A percentile compares a stretch with the other conserved stretches of the same genome.
phyloP scores from a whole-genome alignment of 2,329 filamentous ascomycete genomes.

The Pleoardoris graminearum region DNA sequence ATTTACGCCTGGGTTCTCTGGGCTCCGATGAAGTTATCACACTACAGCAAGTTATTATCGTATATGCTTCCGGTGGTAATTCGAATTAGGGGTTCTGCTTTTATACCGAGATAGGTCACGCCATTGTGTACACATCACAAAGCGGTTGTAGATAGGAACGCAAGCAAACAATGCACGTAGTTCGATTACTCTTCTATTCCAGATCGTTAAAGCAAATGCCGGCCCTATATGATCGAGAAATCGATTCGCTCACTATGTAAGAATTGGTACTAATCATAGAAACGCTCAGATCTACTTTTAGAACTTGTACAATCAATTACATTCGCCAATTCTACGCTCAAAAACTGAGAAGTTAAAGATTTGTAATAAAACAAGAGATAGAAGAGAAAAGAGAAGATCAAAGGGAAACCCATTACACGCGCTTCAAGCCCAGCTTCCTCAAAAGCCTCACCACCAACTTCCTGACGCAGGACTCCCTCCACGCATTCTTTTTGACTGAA shows the following conservation, averaged over 20 bases:
- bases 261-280: too few species aligned
- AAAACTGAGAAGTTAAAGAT: too few species aligned
- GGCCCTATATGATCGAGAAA: too few species aligned
- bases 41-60: too few species aligned
- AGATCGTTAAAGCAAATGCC: too few species aligned
- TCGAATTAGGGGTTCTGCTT: not conserved
- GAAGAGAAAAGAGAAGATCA: not conserved
- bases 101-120: not conserved
- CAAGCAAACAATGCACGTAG: not conserved
- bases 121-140: not conserved
- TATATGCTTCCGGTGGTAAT: too few species aligned
- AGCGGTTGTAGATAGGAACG: not conserved
- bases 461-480: conserved; percentile 3
- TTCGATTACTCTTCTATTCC: not conserved
- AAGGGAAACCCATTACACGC: not conserved
- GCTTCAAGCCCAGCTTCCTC: conserved; percentile 2
- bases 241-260: too few species aligned
- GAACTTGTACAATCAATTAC: too few species aligned
- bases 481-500: conserved; percentile 1
- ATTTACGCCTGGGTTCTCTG: not conserved
- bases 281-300: too few species aligned
- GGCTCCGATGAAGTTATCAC: too few species aligned
- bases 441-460: not conserved
- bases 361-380: too few species aligned
- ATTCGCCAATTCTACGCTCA: too few species aligned